Evolutionary conservation across 805 yeast genomes (phyloP).

Genomic region (Kluyveromyces aestuarii): DNA sequence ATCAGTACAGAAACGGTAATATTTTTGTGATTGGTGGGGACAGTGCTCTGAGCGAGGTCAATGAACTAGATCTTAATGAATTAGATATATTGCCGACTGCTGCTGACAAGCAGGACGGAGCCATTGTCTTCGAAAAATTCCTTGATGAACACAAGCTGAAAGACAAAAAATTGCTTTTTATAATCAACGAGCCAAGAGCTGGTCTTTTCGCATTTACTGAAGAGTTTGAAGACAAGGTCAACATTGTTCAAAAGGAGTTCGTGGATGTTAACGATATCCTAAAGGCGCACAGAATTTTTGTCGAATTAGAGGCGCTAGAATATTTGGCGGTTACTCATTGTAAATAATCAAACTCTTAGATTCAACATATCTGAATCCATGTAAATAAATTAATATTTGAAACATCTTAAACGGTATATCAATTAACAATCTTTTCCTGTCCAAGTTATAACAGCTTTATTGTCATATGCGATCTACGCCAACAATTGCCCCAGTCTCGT

Average conservation of each 20-base stretch:
- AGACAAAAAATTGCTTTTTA: conserved; percentile 49
- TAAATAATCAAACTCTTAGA: background rate
- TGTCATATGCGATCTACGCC: background rate
- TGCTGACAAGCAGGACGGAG: conserved; percentile 33
- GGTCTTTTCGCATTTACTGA: conserved; percentile 57
- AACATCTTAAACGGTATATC: conserved; percentile 1
- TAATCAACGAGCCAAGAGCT: conserved; percentile 49
- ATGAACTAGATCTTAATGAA: conserved; percentile 16
- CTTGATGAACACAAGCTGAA: conserved; percentile 40
- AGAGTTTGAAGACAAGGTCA: conserved; percentile 43
- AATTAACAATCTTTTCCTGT: too few relatives aligned
- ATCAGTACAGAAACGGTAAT: conserved; percentile 67
- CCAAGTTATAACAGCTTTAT: background rate
- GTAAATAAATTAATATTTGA: conserved; percentile 2
- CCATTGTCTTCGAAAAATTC: conserved; percentile 37
- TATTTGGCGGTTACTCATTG: conserved; percentile 37
- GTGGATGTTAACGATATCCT: conserved; percentile 77
- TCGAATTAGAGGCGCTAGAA: conserved; percentile 66
- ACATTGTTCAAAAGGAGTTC: conserved; percentile 63
- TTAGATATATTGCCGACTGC: conserved; percentile 26
- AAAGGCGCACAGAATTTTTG: conserved; percentile 64
- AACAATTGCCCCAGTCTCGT: too few relatives aligned
- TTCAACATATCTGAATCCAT: background rate
- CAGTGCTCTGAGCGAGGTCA: conserved; percentile 11
- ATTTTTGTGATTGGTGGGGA: conserved; percentile 60